Base-by-base conservation (phyloP, 345 rosid genomes). In the Cardamine resedifolia region DNA sequence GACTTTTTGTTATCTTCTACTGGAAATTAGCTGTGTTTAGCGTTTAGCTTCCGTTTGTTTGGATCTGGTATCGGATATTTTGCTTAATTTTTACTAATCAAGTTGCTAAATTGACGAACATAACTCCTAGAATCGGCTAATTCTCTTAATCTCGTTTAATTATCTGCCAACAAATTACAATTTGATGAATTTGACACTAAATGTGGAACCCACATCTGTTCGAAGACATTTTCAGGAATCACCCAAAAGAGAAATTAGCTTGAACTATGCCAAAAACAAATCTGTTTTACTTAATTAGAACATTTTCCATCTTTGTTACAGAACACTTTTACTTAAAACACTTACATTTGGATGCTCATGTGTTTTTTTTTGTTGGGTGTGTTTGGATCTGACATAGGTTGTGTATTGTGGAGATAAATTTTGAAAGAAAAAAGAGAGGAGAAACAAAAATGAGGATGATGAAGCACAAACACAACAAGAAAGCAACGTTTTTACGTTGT, bases 381-480 rank as follows among this genome's bases (percentile, higher is more conserved):
- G 51, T 58, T 58, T 50, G 51, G 39, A 45, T 73, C 34, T 36
- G 5, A n/a, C 7, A 12, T 60, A 75, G 74, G 75, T 76, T 69
- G 59, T 27, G 66, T 76, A 34, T 44, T 43, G 56, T 58, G 72
- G 72, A 64, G 59, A 68, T 68, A 67, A 41, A 50, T 78, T 66
- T 83, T 74, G 85, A 81, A 79, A 82, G 73, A 80, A 80, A 78
- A 28, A 2, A 23, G 24, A 23, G 24, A 23, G 4, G 74, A 65
- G 62, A 83, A 78, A 83, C 66, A 78, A 80, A 74, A 77, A 85
- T 89, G 96, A 84, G 85, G 87, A 74, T 72, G 58, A 28, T 18
- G 69, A 77, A 71, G 69, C 59, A 41, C 65, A 88, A 88, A 86
- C 86, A 81, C 88, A 85, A 85, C 90, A 83, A 83, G 84, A 91